phyloP scores from a whole-genome alignment of 352 stramenopile genomes.

The Chrysophaeum taylorii region DNA sequence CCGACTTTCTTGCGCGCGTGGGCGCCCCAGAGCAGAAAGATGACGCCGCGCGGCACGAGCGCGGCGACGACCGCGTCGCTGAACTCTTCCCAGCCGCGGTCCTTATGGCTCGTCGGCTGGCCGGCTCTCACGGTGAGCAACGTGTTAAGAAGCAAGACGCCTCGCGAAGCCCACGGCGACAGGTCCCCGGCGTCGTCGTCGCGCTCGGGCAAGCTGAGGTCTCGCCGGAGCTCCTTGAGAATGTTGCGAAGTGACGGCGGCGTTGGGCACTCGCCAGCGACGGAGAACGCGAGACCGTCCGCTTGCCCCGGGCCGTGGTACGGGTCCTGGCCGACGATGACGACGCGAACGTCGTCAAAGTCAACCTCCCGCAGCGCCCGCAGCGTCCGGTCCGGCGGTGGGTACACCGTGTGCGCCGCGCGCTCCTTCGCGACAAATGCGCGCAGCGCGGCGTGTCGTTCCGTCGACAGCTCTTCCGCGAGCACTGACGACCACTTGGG shows the following conservation, averaged over 20 bases:
- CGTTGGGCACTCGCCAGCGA: conserved; percentile 67
- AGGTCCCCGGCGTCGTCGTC: conserved; percentile 65
- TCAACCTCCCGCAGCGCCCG: conserved; percentile 67
- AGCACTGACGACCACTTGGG: background rate
- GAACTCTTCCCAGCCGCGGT: conserved; percentile 89
- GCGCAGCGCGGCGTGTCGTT: background rate
- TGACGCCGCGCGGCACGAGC: conserved; percentile 65
- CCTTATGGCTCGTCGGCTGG: conserved; percentile 85
- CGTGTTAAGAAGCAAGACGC: conserved; percentile 94
- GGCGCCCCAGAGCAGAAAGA: conserved; percentile 97
- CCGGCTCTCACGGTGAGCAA: conserved; percentile 84
- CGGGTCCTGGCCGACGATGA: conserved; percentile 80
- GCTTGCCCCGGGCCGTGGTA: conserved; percentile 60
- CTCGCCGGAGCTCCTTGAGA: conserved; percentile 79
- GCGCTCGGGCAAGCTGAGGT: conserved; percentile 37
- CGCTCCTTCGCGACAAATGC: background rate
- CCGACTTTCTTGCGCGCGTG: conserved; percentile 65
- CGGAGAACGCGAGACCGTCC: conserved; percentile 68
- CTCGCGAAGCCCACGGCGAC: conserved; percentile 71
- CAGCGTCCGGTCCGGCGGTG: conserved; percentile 68
- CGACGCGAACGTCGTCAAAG: conserved; percentile 70
- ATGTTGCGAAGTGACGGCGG: conserved; percentile 95
- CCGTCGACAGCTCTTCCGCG: background rate
- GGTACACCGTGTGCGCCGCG: conserved; percentile 57
- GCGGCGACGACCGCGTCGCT: conserved; percentile 82